These are phyloP conservation scores for Leishmania aethiopica DNA, from an alignment of 208 protist species.

Conservation along the genomic window DNA sequence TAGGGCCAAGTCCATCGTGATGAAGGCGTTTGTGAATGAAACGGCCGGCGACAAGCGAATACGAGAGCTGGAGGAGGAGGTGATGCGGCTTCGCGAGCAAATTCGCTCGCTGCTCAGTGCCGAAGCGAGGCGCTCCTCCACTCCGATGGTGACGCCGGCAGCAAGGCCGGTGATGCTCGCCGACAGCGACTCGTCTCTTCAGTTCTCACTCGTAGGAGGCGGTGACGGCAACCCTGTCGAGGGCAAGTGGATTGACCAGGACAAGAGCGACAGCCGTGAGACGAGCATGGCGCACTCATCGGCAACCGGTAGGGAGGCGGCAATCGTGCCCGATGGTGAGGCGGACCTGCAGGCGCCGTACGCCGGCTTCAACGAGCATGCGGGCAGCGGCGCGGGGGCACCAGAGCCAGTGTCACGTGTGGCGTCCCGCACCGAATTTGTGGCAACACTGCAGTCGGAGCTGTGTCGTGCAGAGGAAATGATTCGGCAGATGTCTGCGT, in stretches of 20 bases:
- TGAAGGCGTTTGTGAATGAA: conserved; percentile 88
- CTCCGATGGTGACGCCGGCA: neutral
- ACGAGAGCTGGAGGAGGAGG: conserved; percentile 86
- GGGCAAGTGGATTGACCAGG: neutral
- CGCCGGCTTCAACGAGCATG: neutral
- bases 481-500: conserved; percentile 56
- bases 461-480: conserved; percentile 58
- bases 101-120: conserved; percentile 53
- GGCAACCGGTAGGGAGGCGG: neutral
- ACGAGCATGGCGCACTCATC: neutral
- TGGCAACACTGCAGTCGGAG: conserved; percentile 53
- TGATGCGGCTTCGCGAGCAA: conserved; percentile 61
- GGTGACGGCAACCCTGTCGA: too few relatives aligned
- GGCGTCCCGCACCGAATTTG: conserved; percentile 8
- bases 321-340: too few relatives aligned
- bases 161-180: neutral
- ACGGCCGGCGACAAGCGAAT: conserved; percentile 83
- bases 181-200: conserved; percentile 1
- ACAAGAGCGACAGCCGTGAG: neutral
- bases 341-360: neutral
- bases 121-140: conserved; percentile 6
- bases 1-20: conserved; percentile 92
- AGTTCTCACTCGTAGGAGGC: neutral
- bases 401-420: neutral
- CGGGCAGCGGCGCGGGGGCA: neutral